Percentiles rank a stretch among this genome's conserved stretches.
phyloP scores from a whole-genome alignment of 2,329 filamentous ascomycete genomes.

The Byssothecium circinans region DNA sequence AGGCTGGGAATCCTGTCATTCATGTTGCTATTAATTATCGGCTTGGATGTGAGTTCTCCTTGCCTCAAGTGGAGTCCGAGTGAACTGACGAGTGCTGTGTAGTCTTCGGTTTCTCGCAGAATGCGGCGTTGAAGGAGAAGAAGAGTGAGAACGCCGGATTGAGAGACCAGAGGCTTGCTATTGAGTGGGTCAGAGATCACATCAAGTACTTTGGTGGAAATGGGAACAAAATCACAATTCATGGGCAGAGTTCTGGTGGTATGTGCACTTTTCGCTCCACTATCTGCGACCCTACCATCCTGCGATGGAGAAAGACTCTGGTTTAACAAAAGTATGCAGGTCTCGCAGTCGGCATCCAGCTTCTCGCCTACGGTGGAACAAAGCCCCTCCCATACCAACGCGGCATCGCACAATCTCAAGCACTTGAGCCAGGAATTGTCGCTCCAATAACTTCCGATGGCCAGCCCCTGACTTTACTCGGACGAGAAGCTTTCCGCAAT shows the following conservation, averaged over 20 bases:
- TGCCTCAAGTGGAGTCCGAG: not conserved
- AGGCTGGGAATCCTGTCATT: conserved; percentile 46
- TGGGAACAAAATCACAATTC: conserved; percentile 32
- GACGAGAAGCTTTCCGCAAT: conserved; percentile 46
- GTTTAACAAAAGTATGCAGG: conserved; percentile 2
- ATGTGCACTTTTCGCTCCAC: not conserved
- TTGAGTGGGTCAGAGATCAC: conserved; percentile 45
- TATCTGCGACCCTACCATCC: conserved; percentile 27
- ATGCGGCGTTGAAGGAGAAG: conserved; percentile 33
- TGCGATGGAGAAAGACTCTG: conserved; percentile 8
- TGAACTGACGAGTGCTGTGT: not conserved
- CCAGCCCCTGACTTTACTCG: conserved; percentile 21
- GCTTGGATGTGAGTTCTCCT: conserved; percentile 28
- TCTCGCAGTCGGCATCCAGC: conserved; percentile 37
- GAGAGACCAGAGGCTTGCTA: conserved; percentile 42
- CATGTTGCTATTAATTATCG: conserved; percentile 43
- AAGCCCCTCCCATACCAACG: conserved; percentile 32
- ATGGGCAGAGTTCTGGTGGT: conserved; percentile 40
- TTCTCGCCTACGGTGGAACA: conserved; percentile 36
- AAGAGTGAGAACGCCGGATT: conserved; percentile 43
- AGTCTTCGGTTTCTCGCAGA: conserved; percentile 45
- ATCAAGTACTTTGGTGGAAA: conserved; percentile 39
- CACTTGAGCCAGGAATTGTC: conserved; percentile 54
- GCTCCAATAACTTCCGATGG: conserved; percentile 19
- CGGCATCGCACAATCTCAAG: conserved; percentile 49